Base-by-base conservation (phyloP, 1,139 yeast species). In the Spathaspora jeffriesii region DNA sequence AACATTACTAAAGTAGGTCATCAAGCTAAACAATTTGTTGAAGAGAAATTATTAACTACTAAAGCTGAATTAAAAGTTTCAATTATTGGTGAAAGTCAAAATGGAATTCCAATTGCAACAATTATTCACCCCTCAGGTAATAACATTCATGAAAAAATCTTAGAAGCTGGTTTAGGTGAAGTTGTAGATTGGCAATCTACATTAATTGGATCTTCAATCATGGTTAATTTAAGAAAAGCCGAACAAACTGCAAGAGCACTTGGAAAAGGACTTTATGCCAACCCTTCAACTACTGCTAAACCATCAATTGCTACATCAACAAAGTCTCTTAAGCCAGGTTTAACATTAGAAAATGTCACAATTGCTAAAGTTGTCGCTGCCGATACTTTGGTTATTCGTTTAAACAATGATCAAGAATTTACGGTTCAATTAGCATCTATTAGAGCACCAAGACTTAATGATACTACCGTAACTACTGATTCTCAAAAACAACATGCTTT, bases 111-210 rank as follows among this genome's bases (percentile, higher is more conserved):
- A 11, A 78, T 85, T 48, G 87, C 76, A 7, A 58, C 82, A 37
- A 65, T 79, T 45, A 84, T 83, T 56, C 92, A 90, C 47, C 86
- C 88, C 11, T 91, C 96, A 7, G 81, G 79, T 10, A 87, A 88
- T 59, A 67, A 67, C 50, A 84, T 89, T 57, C 82, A 87, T 51
- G 85, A 84, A 55, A 79, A 81, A 54, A 67, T 89, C 52, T 73
- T 89, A 52, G 81, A 79, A 51, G 75, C 73, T 50, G 97, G 97
- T 9, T 73, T 83, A 40, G 96, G 86, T 8, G 84, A 83, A 54
- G 81, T 88, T 47, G 82, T 85, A 20, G 96, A 89, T 62, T 87
- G 96, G 93, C 96, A 89, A 63, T 82, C 91, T 1, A 65, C 81
- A n/a, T 61, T 82, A 44, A 69, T 90, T 48, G 96, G 96, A 2